Evolutionary conservation across 768 basidiomycete species (phyloP), one percentile per base, ranked within the genome.

Genomic region (Glaciozyma antarctica): DNA sequence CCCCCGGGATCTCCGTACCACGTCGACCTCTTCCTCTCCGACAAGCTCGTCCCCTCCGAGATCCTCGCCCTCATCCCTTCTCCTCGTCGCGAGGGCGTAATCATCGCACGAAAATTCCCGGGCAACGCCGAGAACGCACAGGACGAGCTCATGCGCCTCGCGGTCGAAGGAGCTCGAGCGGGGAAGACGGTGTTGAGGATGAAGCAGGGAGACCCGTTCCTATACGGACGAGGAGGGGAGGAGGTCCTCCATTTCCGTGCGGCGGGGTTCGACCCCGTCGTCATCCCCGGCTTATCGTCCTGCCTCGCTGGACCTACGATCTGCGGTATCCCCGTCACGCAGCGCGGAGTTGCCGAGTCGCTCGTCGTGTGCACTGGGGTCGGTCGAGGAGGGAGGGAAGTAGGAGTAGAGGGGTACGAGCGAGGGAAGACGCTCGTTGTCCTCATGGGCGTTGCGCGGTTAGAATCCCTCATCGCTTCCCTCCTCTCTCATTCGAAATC

Each of bases 41-140:
- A 99, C 78, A 99, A 99, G 73, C 87, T 99, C 34, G 94, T 98
- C 3, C 94, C 94, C 0, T 81, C 86, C 19, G 84, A 86, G 12
- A 87, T 99, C 13, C 84, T 99, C 24, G 85, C 82, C 0, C 80
- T 97, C 32, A 88, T 98, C 60, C 94, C 93, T 0, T 21, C 34
- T 1, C 28, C 43, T 48, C 62, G 64, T 0, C 64, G 79, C 32
- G 82, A 86, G 0, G 82, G 86, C 62, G 81, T 97, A 12, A 85
- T 86, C 56, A 95, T 98, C 72, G 95, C 95, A 22, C 86, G 87
- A 70, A 99, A 99, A 74, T 97, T 94, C 78, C 95, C 95, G 0
- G 95, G 95, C 0, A 98, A 98, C 74, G 90, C 91, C 3, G 94
- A 99, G 57, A 86, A 87, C 19, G 91, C 93, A 2, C 95, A 99